A percentile compares a stretch with the other conserved stretches of the same genome.
Conservation (phyloP, 2,329 filamentous ascomycete species). For the Fusarium siculi region DNA sequence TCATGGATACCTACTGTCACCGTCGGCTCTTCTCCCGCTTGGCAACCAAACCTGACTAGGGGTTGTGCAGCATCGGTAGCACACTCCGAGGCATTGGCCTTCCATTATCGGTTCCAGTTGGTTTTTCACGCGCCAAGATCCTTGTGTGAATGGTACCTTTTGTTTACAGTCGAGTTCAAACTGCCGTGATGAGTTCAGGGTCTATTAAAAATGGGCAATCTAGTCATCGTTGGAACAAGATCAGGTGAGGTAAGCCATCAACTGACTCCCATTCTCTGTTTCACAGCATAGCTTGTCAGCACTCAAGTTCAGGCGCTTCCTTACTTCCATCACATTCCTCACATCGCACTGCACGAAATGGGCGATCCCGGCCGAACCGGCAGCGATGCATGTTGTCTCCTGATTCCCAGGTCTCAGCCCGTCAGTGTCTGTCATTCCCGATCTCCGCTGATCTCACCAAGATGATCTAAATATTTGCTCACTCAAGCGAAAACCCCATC, state of each 20-base stretch:
- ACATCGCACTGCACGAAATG: slow-evolving; percentile 7
- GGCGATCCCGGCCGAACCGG: slow-evolving; percentile 33
- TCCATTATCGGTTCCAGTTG: slow-evolving; percentile 3
- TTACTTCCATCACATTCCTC: slow-evolving; percentile 32
- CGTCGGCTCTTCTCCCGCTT: slow-evolving; percentile 22
- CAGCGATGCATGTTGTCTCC: background rate
- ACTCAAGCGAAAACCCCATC: slow-evolving; percentile 10
- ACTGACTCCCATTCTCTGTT: background rate
- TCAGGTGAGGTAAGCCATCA: background rate
- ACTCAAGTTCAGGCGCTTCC: background rate
- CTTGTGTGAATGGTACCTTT: background rate
- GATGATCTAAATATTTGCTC: slow-evolving; percentile 19
- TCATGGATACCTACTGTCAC: background rate
- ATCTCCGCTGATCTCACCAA: slow-evolving; percentile 16
- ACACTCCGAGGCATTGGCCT: slow-evolving; percentile 10
- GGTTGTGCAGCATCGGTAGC: slow-evolving; percentile 11
- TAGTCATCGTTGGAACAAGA: background rate
- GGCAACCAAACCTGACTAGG: slow-evolving; percentile 25
- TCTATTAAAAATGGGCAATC: background rate
- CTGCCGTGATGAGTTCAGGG: slow-evolving; percentile 6
- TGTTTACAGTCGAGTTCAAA: background rate
- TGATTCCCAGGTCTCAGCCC: background rate
- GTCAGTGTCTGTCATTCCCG: background rate
- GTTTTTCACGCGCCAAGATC: slow-evolving; percentile 5
- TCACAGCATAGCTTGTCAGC: slow-evolving; percentile 8